A percentile compares a stretch with the other conserved stretches of the same genome.
phyloP scores from a whole-genome alignment of 176 grass and related monocot species.

The Chloris gayana region DNA sequence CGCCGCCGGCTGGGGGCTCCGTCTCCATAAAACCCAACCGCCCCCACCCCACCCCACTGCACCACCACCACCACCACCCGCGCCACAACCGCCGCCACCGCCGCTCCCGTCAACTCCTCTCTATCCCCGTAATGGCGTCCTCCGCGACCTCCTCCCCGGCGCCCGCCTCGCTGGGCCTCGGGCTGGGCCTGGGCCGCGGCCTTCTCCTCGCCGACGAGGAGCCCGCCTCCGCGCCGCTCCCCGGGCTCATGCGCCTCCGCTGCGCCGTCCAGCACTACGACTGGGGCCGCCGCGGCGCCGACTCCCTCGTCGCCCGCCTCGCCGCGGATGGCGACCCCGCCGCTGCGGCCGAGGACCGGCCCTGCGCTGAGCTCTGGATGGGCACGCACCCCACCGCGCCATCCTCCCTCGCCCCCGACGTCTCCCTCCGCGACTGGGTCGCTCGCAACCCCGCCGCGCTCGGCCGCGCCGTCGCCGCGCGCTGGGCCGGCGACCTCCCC shows the following conservation, averaged over 20 bases:
- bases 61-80: neutral
- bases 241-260: conserved; percentile 36
- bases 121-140: conserved; percentile 33
- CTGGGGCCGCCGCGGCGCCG: conserved; percentile 64
- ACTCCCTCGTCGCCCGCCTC: conserved; percentile 67
- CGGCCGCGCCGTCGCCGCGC: conserved; percentile 56
- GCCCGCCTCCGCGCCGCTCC: neutral
- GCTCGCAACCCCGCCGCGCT: conserved; percentile 51
- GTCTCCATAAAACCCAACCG: neutral
- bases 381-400: conserved; percentile 86
- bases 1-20: too few species aligned
- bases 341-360: conserved; percentile 12
- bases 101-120: too few species aligned
- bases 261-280: conserved; percentile 91
- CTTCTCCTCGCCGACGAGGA: conserved; percentile 1
- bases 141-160: conserved; percentile 36
- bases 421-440: conserved; percentile 74
- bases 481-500: conserved; percentile 75
- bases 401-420: conserved; percentile 41
- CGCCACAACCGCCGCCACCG: too few species aligned
- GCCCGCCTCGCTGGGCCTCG: conserved; percentile 10
- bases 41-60: neutral
- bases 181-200: conserved; percentile 16
- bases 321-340: neutral
- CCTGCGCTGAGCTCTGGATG: conserved; percentile 92